These are phyloP conservation scores for Poa pratensis DNA, from an alignment of 176 grass and related monocot species.

Conservation along the genomic window DNA sequence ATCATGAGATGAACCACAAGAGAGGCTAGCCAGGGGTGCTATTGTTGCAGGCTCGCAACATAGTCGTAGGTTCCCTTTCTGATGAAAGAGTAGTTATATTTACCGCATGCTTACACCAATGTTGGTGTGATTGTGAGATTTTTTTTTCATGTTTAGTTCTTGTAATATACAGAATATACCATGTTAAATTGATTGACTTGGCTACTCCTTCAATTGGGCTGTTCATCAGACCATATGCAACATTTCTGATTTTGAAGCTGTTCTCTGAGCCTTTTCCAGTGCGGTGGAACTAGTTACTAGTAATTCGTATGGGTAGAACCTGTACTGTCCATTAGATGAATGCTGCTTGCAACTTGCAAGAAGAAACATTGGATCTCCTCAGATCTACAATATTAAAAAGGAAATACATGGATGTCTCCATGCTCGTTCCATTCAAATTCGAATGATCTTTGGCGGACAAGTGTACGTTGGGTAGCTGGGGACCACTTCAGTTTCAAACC, in stretches of 20 bases:
- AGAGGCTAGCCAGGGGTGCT: neutral
- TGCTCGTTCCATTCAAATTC: slow-evolving; percentile 40
- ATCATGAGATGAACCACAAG: slow-evolving; percentile 27
- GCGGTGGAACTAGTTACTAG: no score
- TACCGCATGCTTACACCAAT: slow-evolving; percentile 30
- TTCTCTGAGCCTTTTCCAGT: neutral
- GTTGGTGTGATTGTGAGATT: slow-evolving; percentile 13
- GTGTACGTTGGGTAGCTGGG: slow-evolving; percentile 25
- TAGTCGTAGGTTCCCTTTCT: slow-evolving; percentile 15
- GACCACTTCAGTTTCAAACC: slow-evolving; percentile 37
- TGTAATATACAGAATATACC: slow-evolving; percentile 37
- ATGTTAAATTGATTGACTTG: slow-evolving; percentile 10
- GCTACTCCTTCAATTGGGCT: neutral
- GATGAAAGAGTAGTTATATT: slow-evolving; percentile 37
- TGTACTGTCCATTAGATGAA: neutral
- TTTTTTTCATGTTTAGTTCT: slow-evolving; percentile 27
- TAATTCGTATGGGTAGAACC: no score
- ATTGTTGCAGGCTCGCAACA: slow-evolving; percentile 50
- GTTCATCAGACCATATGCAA: neutral
- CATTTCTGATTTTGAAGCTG: neutral
- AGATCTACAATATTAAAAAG: slow-evolving; percentile 18
- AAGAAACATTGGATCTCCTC: slow-evolving; percentile 24
- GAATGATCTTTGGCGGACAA: slow-evolving; percentile 36
- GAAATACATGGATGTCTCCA: neutral
- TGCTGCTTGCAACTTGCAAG: slow-evolving; percentile 14